Conservation (phyloP, 495 filamentous ascomycete species). For the Xylaria curta region DNA sequence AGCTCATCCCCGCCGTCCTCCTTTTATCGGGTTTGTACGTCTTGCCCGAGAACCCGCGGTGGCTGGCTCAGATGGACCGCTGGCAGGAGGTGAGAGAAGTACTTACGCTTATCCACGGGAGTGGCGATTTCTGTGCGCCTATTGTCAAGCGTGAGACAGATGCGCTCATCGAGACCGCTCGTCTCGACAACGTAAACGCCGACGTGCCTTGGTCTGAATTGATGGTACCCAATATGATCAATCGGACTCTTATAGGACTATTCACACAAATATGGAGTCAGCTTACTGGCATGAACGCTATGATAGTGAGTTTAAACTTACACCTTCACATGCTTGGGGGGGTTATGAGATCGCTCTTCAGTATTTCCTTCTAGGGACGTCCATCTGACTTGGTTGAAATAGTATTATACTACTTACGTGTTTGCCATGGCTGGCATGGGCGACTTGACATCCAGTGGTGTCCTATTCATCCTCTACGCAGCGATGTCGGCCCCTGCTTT, state of each 20-base stretch:
- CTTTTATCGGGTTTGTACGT: constrained; percentile 68
- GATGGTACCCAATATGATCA: constrained; percentile 73
- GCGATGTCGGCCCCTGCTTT: constrained; percentile 63
- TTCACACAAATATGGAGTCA: constrained; percentile 88
- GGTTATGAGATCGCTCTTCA: not conserved
- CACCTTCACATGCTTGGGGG: not conserved
- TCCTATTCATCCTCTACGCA: constrained; percentile 78
- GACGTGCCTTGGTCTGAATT: constrained; percentile 74
- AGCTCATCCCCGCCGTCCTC: constrained; percentile 72
- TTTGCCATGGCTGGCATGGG: constrained; percentile 74
- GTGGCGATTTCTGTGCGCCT: constrained; percentile 65
- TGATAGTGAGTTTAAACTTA: constrained; percentile 62
- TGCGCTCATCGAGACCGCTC: constrained; percentile 72
- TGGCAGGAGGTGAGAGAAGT: constrained; percentile 74
- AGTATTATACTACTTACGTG: constrained; percentile 67
- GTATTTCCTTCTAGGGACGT: not conserved
- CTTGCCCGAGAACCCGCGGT: constrained; percentile 78
- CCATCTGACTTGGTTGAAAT: constrained; percentile 17
- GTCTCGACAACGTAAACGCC: constrained; percentile 67
- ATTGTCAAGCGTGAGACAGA: constrained; percentile 69
- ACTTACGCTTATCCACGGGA: constrained; percentile 69
- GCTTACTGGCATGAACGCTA: constrained; percentile 84
- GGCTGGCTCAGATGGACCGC: constrained; percentile 75
- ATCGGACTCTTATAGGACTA: constrained; percentile 74
- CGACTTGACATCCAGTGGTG: constrained; percentile 69